A percentile compares a stretch with the other conserved stretches of the same genome.
Evolutionary conservation across 306 rosid genomes (phyloP).

Genomic region (Citrullus mucosospermus): DNA sequence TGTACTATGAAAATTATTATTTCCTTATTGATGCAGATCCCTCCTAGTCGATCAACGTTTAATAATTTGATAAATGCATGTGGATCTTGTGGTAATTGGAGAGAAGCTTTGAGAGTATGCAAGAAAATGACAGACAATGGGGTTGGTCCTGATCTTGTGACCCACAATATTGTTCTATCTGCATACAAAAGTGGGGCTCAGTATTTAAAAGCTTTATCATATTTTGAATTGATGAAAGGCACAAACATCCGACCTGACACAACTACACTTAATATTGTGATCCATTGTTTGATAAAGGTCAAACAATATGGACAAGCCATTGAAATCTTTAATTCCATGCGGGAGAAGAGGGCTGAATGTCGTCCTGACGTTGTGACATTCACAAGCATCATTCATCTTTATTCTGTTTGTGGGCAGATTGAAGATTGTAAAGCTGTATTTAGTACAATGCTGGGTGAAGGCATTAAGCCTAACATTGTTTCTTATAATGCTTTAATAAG

Average conservation of each 20-base stretch:
- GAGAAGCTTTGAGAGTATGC: conserved; percentile 79
- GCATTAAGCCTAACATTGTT: conserved; percentile 65
- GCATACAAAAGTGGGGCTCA: conserved; percentile 82
- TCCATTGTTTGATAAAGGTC: conserved; percentile 72
- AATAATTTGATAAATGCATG: conserved; percentile 95
- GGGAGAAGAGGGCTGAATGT: conserved; percentile 65
- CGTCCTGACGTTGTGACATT: conserved; percentile 80
- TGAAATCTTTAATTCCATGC: conserved; percentile 63
- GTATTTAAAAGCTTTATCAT: conserved; percentile 79
- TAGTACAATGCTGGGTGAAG: conserved; percentile 69
- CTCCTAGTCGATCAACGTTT: conserved; percentile 83
- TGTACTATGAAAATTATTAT: conserved; percentile 10
- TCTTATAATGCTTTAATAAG: conserved; percentile 70
- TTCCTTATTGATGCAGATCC: conserved; percentile 39
- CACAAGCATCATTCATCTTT: conserved; percentile 75
- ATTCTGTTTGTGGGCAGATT: conserved; percentile 65
- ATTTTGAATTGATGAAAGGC: conserved; percentile 89
- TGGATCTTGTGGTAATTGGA: conserved; percentile 96
- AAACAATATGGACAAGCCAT: conserved; percentile 59
- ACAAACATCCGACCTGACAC: conserved; percentile 75
- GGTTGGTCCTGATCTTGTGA: conserved; percentile 96
- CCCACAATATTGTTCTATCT: conserved; percentile 83
- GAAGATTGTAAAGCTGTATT: conserved; percentile 65
- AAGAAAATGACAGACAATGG: conserved; percentile 95
- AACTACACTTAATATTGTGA: conserved; percentile 67